Evolutionary conservation across 1,284 basidiomycete species (phyloP).

Genomic region (Kalmanozyma brasiliensis): DNA sequence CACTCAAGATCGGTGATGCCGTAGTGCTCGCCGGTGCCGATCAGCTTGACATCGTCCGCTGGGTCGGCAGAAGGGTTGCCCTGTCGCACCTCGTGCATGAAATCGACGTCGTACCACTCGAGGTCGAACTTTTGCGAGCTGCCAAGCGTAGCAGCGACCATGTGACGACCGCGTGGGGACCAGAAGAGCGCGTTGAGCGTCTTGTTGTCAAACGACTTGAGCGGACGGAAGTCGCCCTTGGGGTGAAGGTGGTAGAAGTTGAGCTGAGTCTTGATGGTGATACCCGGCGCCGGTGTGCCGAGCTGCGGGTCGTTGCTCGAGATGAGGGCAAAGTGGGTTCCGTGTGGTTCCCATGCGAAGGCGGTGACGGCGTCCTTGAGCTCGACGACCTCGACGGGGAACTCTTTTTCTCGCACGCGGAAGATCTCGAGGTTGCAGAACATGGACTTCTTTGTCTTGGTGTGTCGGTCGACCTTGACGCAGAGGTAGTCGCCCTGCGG

Average conservation of each 20-base stretch:
- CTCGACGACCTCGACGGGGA: slow-evolving; percentile 96
- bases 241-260: slow-evolving; percentile 95
- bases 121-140: slow-evolving; percentile 95
- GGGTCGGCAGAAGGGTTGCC: slow-evolving; percentile 73
- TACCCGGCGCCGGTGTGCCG: slow-evolving; percentile 84
- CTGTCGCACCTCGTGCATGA: slow-evolving; percentile 75
- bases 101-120: slow-evolving; percentile 99
- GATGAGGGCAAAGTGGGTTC: slow-evolving; percentile 94
- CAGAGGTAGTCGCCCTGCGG: slow-evolving; percentile 98
- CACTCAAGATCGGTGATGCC: slow-evolving; percentile 98
- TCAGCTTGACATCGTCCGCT: slow-evolving; percentile 84
- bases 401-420: slow-evolving; percentile 96
- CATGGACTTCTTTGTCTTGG: slow-evolving; percentile 98
- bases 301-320: slow-evolving; percentile 94
- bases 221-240: slow-evolving; percentile 93
- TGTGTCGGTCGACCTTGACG: slow-evolving; percentile 98
- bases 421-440: slow-evolving; percentile 99
- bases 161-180: slow-evolving; percentile 96
- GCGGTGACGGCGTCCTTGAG: slow-evolving; percentile 96
- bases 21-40: slow-evolving; percentile 91
- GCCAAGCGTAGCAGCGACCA: slow-evolving; percentile 93
- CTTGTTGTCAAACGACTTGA: slow-evolving; percentile 84
- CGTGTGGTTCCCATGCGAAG: slow-evolving; percentile 98
- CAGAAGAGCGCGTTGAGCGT: slow-evolving; percentile 95
- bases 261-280: slow-evolving; percentile 94